These are phyloP conservation scores for Craspedostauros australis DNA, from an alignment of 108 stramenopile species.

Conservation along the genomic window DNA sequence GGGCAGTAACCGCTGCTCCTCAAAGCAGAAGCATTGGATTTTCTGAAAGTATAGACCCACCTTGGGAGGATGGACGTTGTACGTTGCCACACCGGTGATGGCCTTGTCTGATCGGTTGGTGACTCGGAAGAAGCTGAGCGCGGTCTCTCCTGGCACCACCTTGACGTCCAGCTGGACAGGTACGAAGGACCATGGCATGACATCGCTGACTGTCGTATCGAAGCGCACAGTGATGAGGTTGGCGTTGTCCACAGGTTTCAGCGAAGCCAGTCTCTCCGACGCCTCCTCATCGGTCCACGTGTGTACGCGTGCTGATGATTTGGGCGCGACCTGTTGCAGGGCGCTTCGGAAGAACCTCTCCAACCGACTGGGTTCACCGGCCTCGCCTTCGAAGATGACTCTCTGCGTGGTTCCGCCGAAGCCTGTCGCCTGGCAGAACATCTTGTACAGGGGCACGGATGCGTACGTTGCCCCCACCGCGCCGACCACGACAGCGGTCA, in stretches of 20 bases:
- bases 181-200: conserved; percentile 93
- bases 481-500: conserved; percentile 68
- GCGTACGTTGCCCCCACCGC: conserved; percentile 90
- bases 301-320: conserved; percentile 38
- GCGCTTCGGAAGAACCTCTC: conserved; percentile 17
- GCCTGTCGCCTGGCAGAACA: conserved; percentile 99
- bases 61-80: conserved; percentile 97
- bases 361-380: conserved; percentile 6
- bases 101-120: conserved; percentile 90
- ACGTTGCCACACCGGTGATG: conserved; percentile 98
- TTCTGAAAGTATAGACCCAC: conserved; percentile 99
- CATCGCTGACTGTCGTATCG: conserved; percentile 87
- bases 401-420: conserved; percentile 98
- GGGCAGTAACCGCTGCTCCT: conserved; percentile 94
- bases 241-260: conserved; percentile 83
- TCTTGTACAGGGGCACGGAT: conserved; percentile 97
- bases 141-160: conserved; percentile 97
- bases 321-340: conserved; percentile 14
- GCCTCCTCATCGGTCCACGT: conserved; percentile 90
- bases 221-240: conserved; percentile 91
- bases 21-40: conserved; percentile 99
- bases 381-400: conserved; percentile 42
- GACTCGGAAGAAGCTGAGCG: conserved; percentile 94
- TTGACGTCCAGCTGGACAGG: conserved; percentile 90
- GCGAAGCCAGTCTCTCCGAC: conserved; percentile 63